Conservation (phyloP, 192 early-diverging fungal genomes). For the Rhizoclosmatium globosum region DNA sequence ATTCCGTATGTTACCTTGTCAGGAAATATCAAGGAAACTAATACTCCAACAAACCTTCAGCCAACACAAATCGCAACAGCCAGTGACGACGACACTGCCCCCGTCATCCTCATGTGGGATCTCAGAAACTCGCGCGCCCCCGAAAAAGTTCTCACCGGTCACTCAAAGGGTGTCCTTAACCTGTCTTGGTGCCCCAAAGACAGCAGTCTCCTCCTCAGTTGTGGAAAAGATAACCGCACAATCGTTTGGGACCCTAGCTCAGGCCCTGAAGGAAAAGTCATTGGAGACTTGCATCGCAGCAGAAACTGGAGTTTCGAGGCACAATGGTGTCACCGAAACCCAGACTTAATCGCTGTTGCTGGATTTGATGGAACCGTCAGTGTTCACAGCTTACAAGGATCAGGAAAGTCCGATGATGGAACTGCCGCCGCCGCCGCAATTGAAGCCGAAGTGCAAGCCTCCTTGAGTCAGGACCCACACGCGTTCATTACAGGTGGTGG, state of each 20-base stretch:
- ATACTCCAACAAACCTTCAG: conserved; percentile 41
- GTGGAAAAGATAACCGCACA: conserved; percentile 95
- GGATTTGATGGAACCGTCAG: conserved; percentile 95
- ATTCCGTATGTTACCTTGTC: conserved; percentile 47
- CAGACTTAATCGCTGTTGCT: conserved; percentile 85
- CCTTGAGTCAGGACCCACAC: conserved; percentile 24
- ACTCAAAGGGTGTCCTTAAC: conserved; percentile 90
- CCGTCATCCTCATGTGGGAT: conserved; percentile 93
- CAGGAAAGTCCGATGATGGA: conserved; percentile 39
- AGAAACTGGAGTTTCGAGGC: conserved; percentile 97
- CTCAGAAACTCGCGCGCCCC: conserved; percentile 94
- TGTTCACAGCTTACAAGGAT: conserved; percentile 78
- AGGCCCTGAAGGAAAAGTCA: conserved; percentile 67
- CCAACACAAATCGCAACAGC: conserved; percentile 94
- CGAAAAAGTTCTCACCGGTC: conserved; percentile 80
- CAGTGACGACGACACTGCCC: conserved; percentile 90
- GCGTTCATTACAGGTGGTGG: conserved; percentile 19
- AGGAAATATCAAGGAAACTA: neutral
- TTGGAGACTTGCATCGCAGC: conserved; percentile 88
- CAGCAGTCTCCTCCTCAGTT: conserved; percentile 87
- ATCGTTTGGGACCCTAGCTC: conserved; percentile 91
- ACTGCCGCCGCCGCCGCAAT: conserved; percentile 12
- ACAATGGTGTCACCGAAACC: conserved; percentile 94
- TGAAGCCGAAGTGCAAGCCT: neutral
- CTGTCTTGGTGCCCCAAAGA: conserved; percentile 97